A percentile compares a stretch with the other conserved stretches of the same genome.
phyloP scores from a whole-genome alignment of 2,329 filamentous ascomycete genomes.

The Orbilia oligospora region DNA sequence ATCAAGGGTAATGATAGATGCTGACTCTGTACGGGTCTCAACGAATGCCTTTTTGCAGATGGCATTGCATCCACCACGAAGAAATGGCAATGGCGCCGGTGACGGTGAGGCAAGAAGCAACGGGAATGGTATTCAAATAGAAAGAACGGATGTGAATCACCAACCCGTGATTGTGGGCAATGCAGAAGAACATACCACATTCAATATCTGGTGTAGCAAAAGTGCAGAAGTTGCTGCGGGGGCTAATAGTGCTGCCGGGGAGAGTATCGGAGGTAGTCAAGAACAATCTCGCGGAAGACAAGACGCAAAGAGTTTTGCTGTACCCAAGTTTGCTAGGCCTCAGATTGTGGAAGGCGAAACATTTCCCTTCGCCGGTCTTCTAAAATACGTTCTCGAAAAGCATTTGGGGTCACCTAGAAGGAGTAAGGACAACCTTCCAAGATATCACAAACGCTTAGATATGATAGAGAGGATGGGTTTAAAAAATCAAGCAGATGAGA shows the following conservation, averaged over 20 bases:
- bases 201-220: no score
- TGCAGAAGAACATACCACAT: no score
- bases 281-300: no score
- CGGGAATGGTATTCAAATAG: no score
- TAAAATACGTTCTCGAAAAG: constrained; percentile 43
- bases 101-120: no score
- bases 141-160: no score
- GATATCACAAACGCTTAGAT: constrained; percentile 7
- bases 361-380: constrained; percentile 32
- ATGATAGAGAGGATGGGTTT: not conserved
- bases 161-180: no score
- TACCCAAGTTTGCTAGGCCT: not conserved
- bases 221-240: not conserved
- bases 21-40: not conserved
- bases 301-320: no score
- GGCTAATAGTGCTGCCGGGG: no score
- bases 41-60: no score
- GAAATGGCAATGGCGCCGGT: not conserved
- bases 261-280: no score
- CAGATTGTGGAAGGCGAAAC: constrained; percentile 23
- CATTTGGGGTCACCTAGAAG: constrained; percentile 26
- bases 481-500: not conserved
- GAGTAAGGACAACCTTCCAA: constrained; percentile 32
- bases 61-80: not conserved
- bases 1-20: not conserved